Evolutionary conservation across 495 filamentous ascomycete genomes (phyloP), one percentile per base, ranked within the genome.

Genomic region (Podospora comata): DNA sequence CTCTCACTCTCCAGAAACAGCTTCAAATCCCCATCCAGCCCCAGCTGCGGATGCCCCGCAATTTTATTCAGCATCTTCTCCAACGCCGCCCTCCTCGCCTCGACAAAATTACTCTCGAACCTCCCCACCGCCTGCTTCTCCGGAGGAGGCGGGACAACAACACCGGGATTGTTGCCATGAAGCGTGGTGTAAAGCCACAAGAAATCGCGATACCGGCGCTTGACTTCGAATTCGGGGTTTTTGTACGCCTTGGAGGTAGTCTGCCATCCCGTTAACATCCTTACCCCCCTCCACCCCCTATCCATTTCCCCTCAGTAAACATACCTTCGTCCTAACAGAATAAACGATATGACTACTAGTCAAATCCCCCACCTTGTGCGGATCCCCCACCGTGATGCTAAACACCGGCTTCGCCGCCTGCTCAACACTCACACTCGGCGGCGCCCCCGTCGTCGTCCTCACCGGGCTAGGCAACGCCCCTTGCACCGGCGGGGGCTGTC

Each of bases 1-100:
- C 92, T 84, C 72, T 98, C 96, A 74, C 93, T 97, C 78, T 99
- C 95, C 2, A 99, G 82, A 77, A 99, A 99, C 26, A 97, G 87
- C 79, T 99, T 99, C 55, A 98, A 81, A 73, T 99, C 95, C 1
- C 84, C 89, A 72, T 99, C 95, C 73, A 97, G 91, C 75, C 97
- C 95, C 62, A 99, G 86, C 65, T 93, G 91, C 30, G 93, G 90
- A 78, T 99, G 95, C 11, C 87, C 85, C 4, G 94, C 92, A 69
- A 88, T 95, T 80, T 96, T 97, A 81, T 97, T 98, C 54, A 98
- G 79, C 95, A 98, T 98, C 70, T 94, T 89, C 79, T 99, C 95
- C 60, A 98, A 80, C 16, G 95, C 95, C 55, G 92, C 89, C 75
- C 95, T 85, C 71, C 95, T 83, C 26, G 92, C 90, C 77, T 99